These are phyloP conservation scores for Fraxinus nigra DNA, from an alignment of 305 asterid genomes.

Conservation along the genomic window DNA sequence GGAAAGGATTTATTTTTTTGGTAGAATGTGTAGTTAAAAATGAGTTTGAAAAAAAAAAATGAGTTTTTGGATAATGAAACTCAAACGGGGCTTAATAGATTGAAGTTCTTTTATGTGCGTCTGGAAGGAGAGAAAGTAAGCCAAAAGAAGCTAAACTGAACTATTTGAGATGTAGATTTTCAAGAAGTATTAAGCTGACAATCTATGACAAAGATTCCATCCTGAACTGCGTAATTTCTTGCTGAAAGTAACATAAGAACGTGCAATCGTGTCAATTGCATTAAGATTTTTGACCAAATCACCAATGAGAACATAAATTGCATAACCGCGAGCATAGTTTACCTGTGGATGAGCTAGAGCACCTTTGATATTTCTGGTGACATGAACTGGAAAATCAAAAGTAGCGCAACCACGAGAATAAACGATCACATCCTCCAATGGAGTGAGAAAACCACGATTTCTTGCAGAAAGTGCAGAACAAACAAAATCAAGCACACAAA, in stretches of 20 bases:
- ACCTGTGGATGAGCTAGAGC: slow-evolving; percentile 91
- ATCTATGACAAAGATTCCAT: too few relatives aligned
- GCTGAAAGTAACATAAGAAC: not conserved
- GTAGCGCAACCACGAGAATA: slow-evolving; percentile 88
- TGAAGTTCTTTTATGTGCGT: too few relatives aligned
- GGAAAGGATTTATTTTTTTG: too few relatives aligned
- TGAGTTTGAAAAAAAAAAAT: too few relatives aligned
- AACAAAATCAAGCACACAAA: slow-evolving; percentile 81
- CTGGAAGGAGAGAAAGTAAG: too few relatives aligned
- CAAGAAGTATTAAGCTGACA: too few relatives aligned
- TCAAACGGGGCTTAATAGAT: too few relatives aligned
- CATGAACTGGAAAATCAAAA: slow-evolving; percentile 66
- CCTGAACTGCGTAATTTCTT: too few relatives aligned
- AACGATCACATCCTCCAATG: slow-evolving; percentile 69
- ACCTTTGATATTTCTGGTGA: slow-evolving; percentile 57
- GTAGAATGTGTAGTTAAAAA: too few relatives aligned
- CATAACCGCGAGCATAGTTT: slow-evolving; percentile 10
- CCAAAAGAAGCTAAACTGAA: too few relatives aligned
- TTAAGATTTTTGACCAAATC: not conserved
- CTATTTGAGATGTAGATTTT: too few relatives aligned
- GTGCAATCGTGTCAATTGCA: not conserved
- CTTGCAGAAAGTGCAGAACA: slow-evolving; percentile 73
- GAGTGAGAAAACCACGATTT: slow-evolving; percentile 57
- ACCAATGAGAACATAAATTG: slow-evolving; percentile 2
- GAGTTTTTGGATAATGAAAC: too few relatives aligned